Evolutionary conservation across 768 basidiomycete genomes (phyloP), one percentile per base, ranked within the genome.

Genomic region (Pulveroboletus ravenelii): DNA sequence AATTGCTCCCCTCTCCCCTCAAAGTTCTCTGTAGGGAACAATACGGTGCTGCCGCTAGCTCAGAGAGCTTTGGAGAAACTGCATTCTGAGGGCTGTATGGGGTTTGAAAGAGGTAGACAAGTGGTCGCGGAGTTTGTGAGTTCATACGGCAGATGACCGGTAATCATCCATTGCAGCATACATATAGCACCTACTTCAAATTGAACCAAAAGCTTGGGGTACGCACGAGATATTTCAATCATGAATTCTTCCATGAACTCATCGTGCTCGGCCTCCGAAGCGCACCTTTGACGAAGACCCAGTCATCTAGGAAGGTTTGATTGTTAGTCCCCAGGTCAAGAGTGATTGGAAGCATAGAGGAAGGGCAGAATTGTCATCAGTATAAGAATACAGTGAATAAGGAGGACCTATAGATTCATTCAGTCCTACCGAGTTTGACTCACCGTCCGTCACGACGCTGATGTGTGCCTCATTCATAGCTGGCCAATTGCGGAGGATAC

Each of bases 161-260:
- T 9, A 9, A 29, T 15, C 13, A 6, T 10, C 6, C 30, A 9
- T 45, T 39, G 3, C 7, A n/a, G 13, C 17, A 10, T 27, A n/a
- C 4, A 14, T 30, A 31, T 23, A 20, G 5, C 20, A 62, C 68
- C 45, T 41, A 81, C 85, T 73, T 90, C 89, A 57, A 91, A 93
- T 69, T 94, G 93, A 53, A 94, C 76, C 63, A 94, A 75, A 44
- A 90, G 75, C 58, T 87, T 84, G 0, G 92, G 93, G 76, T 86
- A 93, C 10, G 78, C 74, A 36, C 64, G 63, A 15, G 77, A 70
- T 77, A 94, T 89, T 67, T 89, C 90, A 36, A 74, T 63, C 89
- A 96, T 92, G 71, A 96, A 93, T 65, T 91, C 87, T 62, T 93
- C 90, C 86, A 96, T 89, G 69, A 95, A 93, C 41, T 77, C 86